Base-by-base conservation (phyloP, 371 early-diverging fungal genomes). In the Rhizopus stolonifer region DNA sequence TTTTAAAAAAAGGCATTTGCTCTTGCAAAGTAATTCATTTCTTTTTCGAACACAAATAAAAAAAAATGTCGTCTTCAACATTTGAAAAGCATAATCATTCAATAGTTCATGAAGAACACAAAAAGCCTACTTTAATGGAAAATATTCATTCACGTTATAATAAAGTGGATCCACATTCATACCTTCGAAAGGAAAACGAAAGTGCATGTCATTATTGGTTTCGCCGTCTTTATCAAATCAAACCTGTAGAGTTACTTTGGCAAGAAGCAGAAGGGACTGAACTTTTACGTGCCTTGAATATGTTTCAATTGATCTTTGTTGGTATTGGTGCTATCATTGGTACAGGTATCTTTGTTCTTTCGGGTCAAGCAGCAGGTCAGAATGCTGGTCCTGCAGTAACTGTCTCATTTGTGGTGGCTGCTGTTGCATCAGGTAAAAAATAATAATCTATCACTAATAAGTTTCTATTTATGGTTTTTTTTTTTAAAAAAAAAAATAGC, bases 361-460 rank as follows among this genome's bases (percentile, higher is more conserved):
- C 83, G 29, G 91, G 91, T 47, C 69, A 75, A 8, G 90, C 91
- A 6, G 93, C 93, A 10, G 87, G 82, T 1, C 64, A 77, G 11
- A 80, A 88, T 49, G 86, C 92, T 17, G 93, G 93, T 1, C 93
- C 93, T 4, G 87, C 88, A 2, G 82, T 92, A n/a, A 83, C 89
- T 1, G 49, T 91, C 11, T 89, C 90, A 8, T 90, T 88, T 44
- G 47, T 88, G 13, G 72, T 92, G 13, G 86, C 90, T 25, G 90
- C 84, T n/a, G 44, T 91, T 33, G 81, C 85, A 36, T 74, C 88
- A 22, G 72, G 76, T 75, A 67, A 44, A 47, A 22, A 19, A n/a
- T 19, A 32, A 23, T 4, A 5, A 14, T 36, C 14, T 4, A 0
- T 15, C 7, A 50, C 24, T 8, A 21, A 14, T 10, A 22, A 26